These are phyloP conservation scores for Aspergillus nomiae DNA, from an alignment of 2,329 filamentous ascomycete species.

Conservation along the genomic window DNA sequence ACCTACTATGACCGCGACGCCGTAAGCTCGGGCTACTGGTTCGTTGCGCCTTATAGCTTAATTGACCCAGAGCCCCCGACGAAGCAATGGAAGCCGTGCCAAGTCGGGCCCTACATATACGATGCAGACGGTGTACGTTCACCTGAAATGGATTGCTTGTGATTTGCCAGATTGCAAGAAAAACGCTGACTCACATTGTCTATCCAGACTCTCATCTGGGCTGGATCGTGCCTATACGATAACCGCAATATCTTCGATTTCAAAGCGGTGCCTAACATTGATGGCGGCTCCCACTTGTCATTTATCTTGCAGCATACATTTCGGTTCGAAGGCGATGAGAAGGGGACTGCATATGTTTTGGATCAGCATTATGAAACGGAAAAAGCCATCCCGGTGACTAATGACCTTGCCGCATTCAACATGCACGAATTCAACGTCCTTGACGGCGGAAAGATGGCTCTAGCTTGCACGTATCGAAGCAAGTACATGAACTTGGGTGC, in stretches of 20 bases:
- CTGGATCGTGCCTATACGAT: slow-evolving; percentile 49
- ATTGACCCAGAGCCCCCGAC: slow-evolving; percentile 27
- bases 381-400: slow-evolving; percentile 35
- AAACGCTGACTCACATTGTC: slow-evolving; percentile 8
- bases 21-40: slow-evolving; percentile 50
- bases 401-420: slow-evolving; percentile 35
- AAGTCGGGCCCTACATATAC: slow-evolving; percentile 53
- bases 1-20: slow-evolving; percentile 27
- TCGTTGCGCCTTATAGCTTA: slow-evolving; percentile 48
- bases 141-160: not conserved
- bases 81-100: slow-evolving; percentile 40
- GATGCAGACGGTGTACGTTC: slow-evolving; percentile 48
- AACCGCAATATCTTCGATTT: slow-evolving; percentile 53
- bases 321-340: slow-evolving; percentile 36
- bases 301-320: slow-evolving; percentile 43
- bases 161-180: not conserved
- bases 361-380: slow-evolving; percentile 49
- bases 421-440: slow-evolving; percentile 47
- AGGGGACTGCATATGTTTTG: slow-evolving; percentile 52
- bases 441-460: slow-evolving; percentile 35
- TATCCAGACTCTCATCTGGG: slow-evolving; percentile 46
- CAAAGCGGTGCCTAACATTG: slow-evolving; percentile 47
- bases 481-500: slow-evolving; percentile 28
- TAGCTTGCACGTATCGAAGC: slow-evolving; percentile 32
- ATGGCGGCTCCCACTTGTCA: slow-evolving; percentile 49